Evolutionary conservation across 2,329 filamentous ascomycete genomes (phyloP).

Genomic region (Fusarium nanum): DNA sequence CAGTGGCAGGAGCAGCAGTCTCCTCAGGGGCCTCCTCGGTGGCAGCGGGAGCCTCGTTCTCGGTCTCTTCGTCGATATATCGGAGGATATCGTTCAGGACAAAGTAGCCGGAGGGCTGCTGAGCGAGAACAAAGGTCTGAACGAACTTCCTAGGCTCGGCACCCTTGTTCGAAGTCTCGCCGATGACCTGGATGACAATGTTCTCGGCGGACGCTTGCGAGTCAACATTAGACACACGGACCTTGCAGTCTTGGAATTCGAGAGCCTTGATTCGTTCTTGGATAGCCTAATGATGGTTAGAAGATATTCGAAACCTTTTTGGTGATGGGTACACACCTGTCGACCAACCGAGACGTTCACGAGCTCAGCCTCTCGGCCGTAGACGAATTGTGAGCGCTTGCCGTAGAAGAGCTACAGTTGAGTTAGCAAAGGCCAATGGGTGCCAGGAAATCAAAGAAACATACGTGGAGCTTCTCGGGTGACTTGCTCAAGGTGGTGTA

Average conservation of each 20-base stretch:
- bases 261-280: constrained; percentile 93
- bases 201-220: constrained; percentile 92
- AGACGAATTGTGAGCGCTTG: constrained; percentile 95
- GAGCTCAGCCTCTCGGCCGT: constrained; percentile 89
- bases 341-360: constrained; percentile 88
- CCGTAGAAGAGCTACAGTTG: constrained; percentile 83
- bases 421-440: constrained; percentile 20
- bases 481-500: constrained; percentile 96
- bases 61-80: constrained; percentile 86
- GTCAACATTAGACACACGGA: constrained; percentile 97
- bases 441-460: constrained; percentile 44
- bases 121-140: constrained; percentile 96
- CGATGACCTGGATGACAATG: constrained; percentile 98
- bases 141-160: constrained; percentile 94
- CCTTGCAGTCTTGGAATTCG: constrained; percentile 97
- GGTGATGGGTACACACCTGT: constrained; percentile 65
- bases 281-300: constrained; percentile 73
- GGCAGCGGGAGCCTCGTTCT: constrained; percentile 69
- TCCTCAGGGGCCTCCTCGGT: constrained; percentile 53
- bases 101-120: constrained; percentile 97
- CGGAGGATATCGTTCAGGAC: constrained; percentile 98
- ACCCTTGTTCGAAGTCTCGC: constrained; percentile 95
- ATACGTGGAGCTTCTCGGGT: constrained; percentile 89
- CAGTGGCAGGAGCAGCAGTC: constrained; percentile 44
- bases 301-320: not conserved